Base-by-base conservation (phyloP, 1,284 basidiomycete genomes). In the Microbotryum intermedium region DNA sequence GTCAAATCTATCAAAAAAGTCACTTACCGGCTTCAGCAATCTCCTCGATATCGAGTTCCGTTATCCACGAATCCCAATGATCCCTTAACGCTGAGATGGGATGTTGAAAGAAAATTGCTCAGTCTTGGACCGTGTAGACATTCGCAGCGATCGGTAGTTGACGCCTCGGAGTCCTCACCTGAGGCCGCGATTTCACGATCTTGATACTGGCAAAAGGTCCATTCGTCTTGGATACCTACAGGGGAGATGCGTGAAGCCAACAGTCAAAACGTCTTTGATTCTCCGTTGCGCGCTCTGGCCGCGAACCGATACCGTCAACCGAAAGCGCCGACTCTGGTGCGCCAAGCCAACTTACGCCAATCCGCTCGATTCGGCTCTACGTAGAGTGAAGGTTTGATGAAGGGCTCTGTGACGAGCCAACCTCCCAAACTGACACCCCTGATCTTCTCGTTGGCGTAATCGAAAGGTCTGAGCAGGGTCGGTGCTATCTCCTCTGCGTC, bases 1-100 rank as follows among this genome's bases (percentile, higher is more conserved):
- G 9, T 18, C 18, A 28, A 46, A n/a, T 29, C 83, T 84, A 82
- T 88, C 34, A 1, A 16, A 7, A 30, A 28, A n/a, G 42, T 25
- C 7, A 56, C 55, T 89, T 76, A 1, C 87, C 86, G 39, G 84
- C 85, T n/a, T 79, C 80, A 29, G 74, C 77, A 57, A 87, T 87
- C 20, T 78, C 79, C 21, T 71, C 70, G 69, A 87, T 85, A 70
- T 87, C 85, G 54, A 81, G 79, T 71, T 86, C 84, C 8, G 82
- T 85, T 58, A 85, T 84, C 84, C 84, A 87, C 67, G 83, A 83
- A 34, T 81, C 74, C 85, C 85, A 87, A 67, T 86, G 85, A 16
- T 79, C 74, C 63, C 78, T 71, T 16, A 39, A 39, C 18, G 34
- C 34, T 39, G 34, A 39, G 34, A 39, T 39, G 10, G 34, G 34